Evolutionary conservation across 75 land plant genomes (phyloP), one percentile per base, ranked within the genome.

Genomic region (Isoetes taiwanensis): DNA sequence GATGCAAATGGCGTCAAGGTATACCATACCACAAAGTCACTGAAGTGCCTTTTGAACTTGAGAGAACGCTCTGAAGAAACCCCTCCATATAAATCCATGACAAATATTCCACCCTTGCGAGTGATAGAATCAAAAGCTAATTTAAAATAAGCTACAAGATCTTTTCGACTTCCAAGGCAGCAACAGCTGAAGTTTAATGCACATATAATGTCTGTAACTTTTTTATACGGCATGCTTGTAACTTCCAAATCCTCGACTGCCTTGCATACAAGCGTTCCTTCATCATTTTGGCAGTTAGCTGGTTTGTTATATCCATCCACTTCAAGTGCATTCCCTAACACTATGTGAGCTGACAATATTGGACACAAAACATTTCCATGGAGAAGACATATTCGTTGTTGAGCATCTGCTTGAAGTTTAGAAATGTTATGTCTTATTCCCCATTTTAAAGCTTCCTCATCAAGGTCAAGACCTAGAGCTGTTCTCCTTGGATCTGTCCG

Each of bases 111-210:
- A 42, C 95, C 95, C 34, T 70, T 76, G 16, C 56, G 72, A 19
- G 78, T 78, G 28, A 84, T 61, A 5, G 62, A 41, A 35, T 39
- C 54, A 38, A 48, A 63, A 14, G 64, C 82, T 64, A 78, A 69
- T 63, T 72, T 80, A 54, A 88, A 84, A 64, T 88, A 88, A 34
- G 41, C 29, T 20, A 88, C 66, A 39, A 88, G 66, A 0, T 88
- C 90, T 8, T 30, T 52, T 19, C 85, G 82, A 31, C 33, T 67
- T 19, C 84, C 85, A 32, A 88, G 78, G 68, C 95, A 88, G 41
- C 95, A 88, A 39, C 90, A 88, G 60, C 95, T 88, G 48, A 83
- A 88, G 54, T 84, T 88, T 56, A 88, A 81, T 20, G 90, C 89
- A 72, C 95, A 88, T 0, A 84, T 65, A 31, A 88, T 79, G 56